Percentiles rank a stretch among this genome's conserved stretches.
These are phyloP conservation scores for Thalassiosira profunda DNA, from an alignment of 108 stramenopile species.

Conservation along the genomic window DNA sequence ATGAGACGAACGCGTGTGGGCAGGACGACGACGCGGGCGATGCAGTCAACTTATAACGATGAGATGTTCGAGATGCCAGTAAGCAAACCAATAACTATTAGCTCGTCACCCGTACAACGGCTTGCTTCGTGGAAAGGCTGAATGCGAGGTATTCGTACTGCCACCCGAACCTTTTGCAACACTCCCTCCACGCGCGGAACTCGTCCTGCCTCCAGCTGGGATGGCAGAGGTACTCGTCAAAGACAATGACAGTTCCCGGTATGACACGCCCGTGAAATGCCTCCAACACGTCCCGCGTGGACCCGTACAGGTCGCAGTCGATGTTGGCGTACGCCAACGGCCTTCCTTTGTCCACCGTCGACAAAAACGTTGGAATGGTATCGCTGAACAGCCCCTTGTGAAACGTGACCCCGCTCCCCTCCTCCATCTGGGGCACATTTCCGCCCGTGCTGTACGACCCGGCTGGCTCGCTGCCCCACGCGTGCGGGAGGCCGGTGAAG, in stretches of 20 bases:
- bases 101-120: constrained; percentile 75
- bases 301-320: constrained; percentile 88
- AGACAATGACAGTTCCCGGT: constrained; percentile 81
- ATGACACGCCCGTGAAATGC: constrained; percentile 78
- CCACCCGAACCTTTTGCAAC: constrained; percentile 91
- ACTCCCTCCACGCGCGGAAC: constrained; percentile 87
- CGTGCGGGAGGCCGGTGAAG: constrained; percentile 87
- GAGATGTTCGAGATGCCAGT: no score
- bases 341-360: constrained; percentile 48
- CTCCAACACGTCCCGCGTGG: constrained; percentile 82
- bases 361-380: constrained; percentile 71
- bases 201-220: constrained; percentile 90
- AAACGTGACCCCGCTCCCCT: constrained; percentile 65
- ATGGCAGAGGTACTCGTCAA: constrained; percentile 89
- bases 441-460: constrained; percentile 88
- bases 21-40: no score
- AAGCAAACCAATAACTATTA: no score
- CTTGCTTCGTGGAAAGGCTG: constrained; percentile 83
- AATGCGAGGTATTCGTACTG: constrained; percentile 90
- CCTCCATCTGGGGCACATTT: constrained; percentile 60
- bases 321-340: constrained; percentile 88
- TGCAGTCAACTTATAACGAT: no score
- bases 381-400: constrained; percentile 89
- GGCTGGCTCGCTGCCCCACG: constrained; percentile 83
- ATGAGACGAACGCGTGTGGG: no score